A percentile compares a stretch with the other conserved stretches of the same genome.
phyloP scores from a whole-genome alignment of 2,329 filamentous ascomycete species.

The Monosporascus sp. region DNA sequence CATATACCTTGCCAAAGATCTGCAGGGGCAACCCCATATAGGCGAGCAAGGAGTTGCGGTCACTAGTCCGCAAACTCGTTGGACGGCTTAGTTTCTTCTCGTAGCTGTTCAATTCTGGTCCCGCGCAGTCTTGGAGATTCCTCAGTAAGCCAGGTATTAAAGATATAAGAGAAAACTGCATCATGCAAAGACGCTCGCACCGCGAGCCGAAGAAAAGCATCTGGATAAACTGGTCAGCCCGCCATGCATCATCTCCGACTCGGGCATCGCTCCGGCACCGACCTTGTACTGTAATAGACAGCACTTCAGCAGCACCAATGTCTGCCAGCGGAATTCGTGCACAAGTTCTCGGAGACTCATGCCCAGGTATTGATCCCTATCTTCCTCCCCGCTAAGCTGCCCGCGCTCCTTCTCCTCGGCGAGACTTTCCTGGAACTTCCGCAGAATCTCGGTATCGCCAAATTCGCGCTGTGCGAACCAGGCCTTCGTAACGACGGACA shows the following conservation, averaged over 20 bases:
- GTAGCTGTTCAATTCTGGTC: slow-evolving; percentile 84
- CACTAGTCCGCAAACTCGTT: slow-evolving; percentile 84
- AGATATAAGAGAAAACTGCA: slow-evolving; percentile 94
- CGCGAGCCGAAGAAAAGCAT: slow-evolving; percentile 99
- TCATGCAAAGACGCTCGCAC: slow-evolving; percentile 94
- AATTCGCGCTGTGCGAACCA: slow-evolving; percentile 98
- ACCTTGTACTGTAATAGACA: slow-evolving; percentile 93
- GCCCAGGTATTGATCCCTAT: slow-evolving; percentile 83
- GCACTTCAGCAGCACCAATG: slow-evolving; percentile 88
- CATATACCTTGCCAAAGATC: slow-evolving; percentile 78
- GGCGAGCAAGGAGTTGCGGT: slow-evolving; percentile 79
- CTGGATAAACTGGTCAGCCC: slow-evolving; percentile 40
- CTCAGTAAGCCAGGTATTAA: slow-evolving; percentile 89
- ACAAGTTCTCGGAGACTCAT: slow-evolving; percentile 85
- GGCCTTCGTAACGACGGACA: slow-evolving; percentile 85
- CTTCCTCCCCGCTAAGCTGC: slow-evolving; percentile 57
- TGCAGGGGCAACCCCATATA: slow-evolving; percentile 96
- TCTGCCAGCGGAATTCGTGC: slow-evolving; percentile 92
- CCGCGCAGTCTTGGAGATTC: slow-evolving; percentile 89
- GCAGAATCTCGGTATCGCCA: slow-evolving; percentile 81
- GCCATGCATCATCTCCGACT: neutral
- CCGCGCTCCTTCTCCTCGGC: slow-evolving; percentile 59
- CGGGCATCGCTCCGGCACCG: slow-evolving; percentile 6
- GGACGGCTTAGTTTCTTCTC: slow-evolving; percentile 70
- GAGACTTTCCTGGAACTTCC: slow-evolving; percentile 86